phyloP scores from a whole-genome alignment of 805 yeast genomes.

The Wickerhamomyces chaumierensis region DNA sequence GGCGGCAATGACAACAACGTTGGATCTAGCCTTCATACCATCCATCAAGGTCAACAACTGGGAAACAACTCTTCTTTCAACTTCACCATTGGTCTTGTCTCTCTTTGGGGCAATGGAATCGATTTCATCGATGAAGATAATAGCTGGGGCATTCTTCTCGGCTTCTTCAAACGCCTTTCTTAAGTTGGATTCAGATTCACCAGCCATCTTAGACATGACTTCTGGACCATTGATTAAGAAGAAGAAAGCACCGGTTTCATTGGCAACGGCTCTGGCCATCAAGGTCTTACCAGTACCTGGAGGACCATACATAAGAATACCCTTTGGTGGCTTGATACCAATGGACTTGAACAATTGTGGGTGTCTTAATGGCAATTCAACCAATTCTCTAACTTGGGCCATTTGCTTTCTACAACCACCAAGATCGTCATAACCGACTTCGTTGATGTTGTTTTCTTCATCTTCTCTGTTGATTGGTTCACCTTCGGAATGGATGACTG shows the following conservation, averaged over 20 bases:
- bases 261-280: slow-evolving; percentile 99
- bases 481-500: slow-evolving; percentile 96
- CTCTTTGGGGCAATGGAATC: slow-evolving; percentile 99
- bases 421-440: slow-evolving; percentile 97
- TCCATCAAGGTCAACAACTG: slow-evolving; percentile 97
- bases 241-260: slow-evolving; percentile 98
- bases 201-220: slow-evolving; percentile 99
- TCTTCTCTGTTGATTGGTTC: slow-evolving; percentile 98
- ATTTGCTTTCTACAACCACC: slow-evolving; percentile 99
- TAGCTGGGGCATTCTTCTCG: slow-evolving; percentile 96
- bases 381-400: slow-evolving; percentile 98
- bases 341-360: slow-evolving; percentile 96
- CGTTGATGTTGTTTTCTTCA: slow-evolving; percentile 92
- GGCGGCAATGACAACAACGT: slow-evolving; percentile 97
- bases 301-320: slow-evolving; percentile 97
- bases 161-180: slow-evolving; percentile 99
- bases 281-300: slow-evolving; percentile 99
- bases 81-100: slow-evolving; percentile 99
- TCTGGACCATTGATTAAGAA: slow-evolving; percentile 98
- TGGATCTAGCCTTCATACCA: slow-evolving; percentile 99
- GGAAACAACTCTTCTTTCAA: slow-evolving; percentile 97
- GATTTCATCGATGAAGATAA: slow-evolving; percentile 95
- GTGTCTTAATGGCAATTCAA: slow-evolving; percentile 95
- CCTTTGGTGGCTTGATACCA: slow-evolving; percentile 98
- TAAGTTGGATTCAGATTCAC: slow-evolving; percentile 94